Evolutionary conservation across 2,329 filamentous ascomycete species (phyloP), one percentile per base, ranked within the genome.

Genomic region (Colletotrichum acutatum): DNA sequence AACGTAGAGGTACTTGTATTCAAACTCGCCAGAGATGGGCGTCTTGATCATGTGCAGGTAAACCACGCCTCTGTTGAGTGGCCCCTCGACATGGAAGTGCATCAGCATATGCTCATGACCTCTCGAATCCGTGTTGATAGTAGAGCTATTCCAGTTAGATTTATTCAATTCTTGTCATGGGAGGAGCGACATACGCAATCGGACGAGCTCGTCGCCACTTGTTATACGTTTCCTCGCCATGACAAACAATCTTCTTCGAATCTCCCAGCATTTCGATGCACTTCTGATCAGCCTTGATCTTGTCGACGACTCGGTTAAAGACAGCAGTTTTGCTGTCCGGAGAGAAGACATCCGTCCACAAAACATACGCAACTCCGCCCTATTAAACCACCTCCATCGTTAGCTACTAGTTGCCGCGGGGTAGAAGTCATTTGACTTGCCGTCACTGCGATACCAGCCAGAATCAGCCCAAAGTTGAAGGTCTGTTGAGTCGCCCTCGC

Each of bases 401-500:
- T 34, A 73, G 71, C 54, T 28, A 49, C 30, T 30, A 42, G 8
- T 32, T 42, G 66, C 60, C 60, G 62, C 56, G 71, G 54, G 66
- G 54, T 63, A 61, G 14, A 9, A 14, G 57, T 58, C 46, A 56
- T 54, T 26, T 53, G 56, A 77, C 88, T 74, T 86, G 95, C 94
- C 46, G 95, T 98, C 77, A 96, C 86, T 42, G 91, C 88, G 12
- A 95, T 83, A 30, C 96, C 96, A 8, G 92, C 86, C 1, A 95
- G 76, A 9, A 98, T 90, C 74, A 98, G 83, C 76, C 92, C 88
- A 76, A 98, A 91, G 83, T 98, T 98, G 85, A 97, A 93, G 19
- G 92, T 93, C 82, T 98, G 96, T 82, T 98, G 95, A 0, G 94
- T 96, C 9, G 95, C 94, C 52, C 96, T 90, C 28, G 93, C 93